phyloP scores from a whole-genome alignment of 2,329 filamentous ascomycete genomes.

The Aspergillus sp. region DNA sequence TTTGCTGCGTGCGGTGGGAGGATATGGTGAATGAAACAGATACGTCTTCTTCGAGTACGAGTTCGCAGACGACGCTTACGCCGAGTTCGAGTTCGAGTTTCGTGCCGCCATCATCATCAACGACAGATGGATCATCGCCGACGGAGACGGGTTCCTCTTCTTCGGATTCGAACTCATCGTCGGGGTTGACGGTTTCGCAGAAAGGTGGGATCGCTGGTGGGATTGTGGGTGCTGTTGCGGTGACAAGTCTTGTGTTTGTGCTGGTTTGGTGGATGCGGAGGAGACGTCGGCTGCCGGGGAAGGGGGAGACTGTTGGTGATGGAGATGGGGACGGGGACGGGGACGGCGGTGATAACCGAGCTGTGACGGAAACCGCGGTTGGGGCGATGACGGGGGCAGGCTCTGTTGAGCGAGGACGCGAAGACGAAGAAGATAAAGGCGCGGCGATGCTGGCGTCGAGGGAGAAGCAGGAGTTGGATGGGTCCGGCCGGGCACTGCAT shows the following conservation, averaged over 20 bases:
- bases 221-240: conserved; percentile 12
- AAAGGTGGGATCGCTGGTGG: conserved; percentile 21
- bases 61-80: background rate
- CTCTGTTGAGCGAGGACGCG: background rate
- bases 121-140: background rate
- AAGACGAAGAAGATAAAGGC: background rate
- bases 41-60: background rate
- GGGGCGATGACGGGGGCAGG: no score
- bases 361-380: background rate
- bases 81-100: background rate
- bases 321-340: background rate
- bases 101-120: background rate
- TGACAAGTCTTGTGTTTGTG: conserved; percentile 7
- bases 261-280: conserved; percentile 8
- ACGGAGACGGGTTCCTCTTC: background rate
- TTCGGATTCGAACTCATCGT: background rate
- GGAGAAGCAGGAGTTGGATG: conserved; percentile 21
- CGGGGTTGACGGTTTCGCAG: conserved; percentile 8
- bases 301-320: background rate
- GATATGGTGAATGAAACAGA: conserved; percentile 8
- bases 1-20: conserved; percentile 17
- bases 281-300: background rate
- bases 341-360: background rate
- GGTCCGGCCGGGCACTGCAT: conserved; percentile 14
- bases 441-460: conserved; percentile 17